Base-by-base conservation (phyloP, 306 rosid species). In the Castanea crenata region DNA sequence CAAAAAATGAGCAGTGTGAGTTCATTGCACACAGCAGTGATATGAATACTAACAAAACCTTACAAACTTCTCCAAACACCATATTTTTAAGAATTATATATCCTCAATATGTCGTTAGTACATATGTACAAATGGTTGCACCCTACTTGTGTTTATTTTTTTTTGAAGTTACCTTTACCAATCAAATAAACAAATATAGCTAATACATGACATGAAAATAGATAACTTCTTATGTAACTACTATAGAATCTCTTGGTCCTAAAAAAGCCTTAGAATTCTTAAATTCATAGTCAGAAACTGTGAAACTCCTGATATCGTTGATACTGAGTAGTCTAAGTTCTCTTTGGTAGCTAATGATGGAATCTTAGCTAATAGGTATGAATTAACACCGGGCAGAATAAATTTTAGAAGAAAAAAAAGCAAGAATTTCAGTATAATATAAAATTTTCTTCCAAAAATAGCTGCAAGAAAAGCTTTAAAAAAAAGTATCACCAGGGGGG, bases 41-140 rank as follows among this genome's bases (percentile, higher is more conserved):
- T 4, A 69, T 78, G 61, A 72, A 54, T 49, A 75, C 16, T 16
- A 31, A 78, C 78, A 38, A 31, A 82, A 76, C 12, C 15, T 59
- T 23, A 21, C 5, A 58, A 23, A 59, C 0, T 11, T 59, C 2
- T 59, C 54, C 54, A 49, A 12, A 0, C 16, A 49, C 54, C 54
- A 49, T 12, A 12, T 49, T 49, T 44, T 49, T 12, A 12, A 49
- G 54, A 49, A 49, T 49, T 49, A 49, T 49, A 49, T 49, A 49
- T 49, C 54, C 54, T 0, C 16, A 49, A 49, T 49, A 13, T 49
- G 16, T 49, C 5, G 0, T 49, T 49, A 49, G 14, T 49, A 11
- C 16, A 49, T 12, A 12, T 3, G 14, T 49, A 49, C 54, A 13
- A 49, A 3, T 13, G 11, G 46, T 8, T 7, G 46, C 46, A 2